Evolutionary conservation across 2,329 filamentous ascomycete genomes (phyloP).

Genomic region (Epichloe brachyelytri): DNA sequence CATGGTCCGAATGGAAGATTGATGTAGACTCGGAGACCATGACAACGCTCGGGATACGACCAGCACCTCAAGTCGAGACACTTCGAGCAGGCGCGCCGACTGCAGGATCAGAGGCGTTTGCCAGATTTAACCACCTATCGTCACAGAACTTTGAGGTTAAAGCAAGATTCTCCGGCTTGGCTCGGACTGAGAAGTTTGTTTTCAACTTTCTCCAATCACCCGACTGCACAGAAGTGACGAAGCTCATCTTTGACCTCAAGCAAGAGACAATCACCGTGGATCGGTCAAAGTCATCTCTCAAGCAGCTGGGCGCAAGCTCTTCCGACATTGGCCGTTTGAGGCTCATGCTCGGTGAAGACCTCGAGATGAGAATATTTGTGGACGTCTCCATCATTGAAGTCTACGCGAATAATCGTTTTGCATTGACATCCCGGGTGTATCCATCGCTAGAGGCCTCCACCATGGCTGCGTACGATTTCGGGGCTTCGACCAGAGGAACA

Average conservation of each 20-base stretch:
- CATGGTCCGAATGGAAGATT: slow-evolving; percentile 7
- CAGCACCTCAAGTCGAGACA: slow-evolving; percentile 6
- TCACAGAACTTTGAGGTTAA: slow-evolving; percentile 5
- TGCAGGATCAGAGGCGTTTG: background rate
- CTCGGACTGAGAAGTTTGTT: slow-evolving; percentile 3
- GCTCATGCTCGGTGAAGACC: slow-evolving; percentile 9
- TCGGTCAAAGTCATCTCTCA: slow-evolving; percentile 8
- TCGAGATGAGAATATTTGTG: slow-evolving; percentile 10
- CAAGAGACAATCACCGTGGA: slow-evolving; percentile 9
- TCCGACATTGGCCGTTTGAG: slow-evolving; percentile 2
- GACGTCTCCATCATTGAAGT: slow-evolving; percentile 12
- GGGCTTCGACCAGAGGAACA: background rate
- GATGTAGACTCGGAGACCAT: slow-evolving; percentile 5
- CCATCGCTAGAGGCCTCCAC: slow-evolving; percentile 7
- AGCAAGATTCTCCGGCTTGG: slow-evolving; percentile 2
- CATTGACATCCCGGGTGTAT: slow-evolving; percentile 12
- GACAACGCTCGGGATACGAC: slow-evolving; percentile 9
- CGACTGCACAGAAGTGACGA: slow-evolving; percentile 7
- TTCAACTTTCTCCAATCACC: slow-evolving; percentile 5
- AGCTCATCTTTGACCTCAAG: slow-evolving; percentile 8
- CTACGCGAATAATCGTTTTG: slow-evolving; percentile 12
- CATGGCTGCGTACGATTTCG: background rate
- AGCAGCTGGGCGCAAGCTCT: slow-evolving; percentile 1
- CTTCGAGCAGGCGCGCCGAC: slow-evolving; percentile 1
- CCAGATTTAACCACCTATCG: background rate